These are phyloP conservation scores for Ascoidea rubescens DNA, from an alignment of 805 yeast species.

Conservation along the genomic window DNA sequence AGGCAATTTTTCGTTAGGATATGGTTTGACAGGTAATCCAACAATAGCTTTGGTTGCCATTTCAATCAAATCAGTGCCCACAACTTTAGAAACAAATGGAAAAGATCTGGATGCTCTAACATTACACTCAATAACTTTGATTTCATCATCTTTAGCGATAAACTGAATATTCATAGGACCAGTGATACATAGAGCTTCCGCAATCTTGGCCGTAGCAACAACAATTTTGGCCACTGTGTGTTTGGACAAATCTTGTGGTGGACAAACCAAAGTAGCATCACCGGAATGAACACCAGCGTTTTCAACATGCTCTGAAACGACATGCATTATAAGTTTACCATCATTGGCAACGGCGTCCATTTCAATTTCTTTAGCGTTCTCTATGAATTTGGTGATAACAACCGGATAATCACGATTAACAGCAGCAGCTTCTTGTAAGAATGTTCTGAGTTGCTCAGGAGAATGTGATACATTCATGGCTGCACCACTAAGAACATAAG, in stretches of 20 bases:
- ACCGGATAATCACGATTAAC: conserved; percentile 98
- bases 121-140: conserved; percentile 96
- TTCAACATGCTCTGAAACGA: conserved; percentile 96
- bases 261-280: conserved; percentile 94
- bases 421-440: conserved; percentile 87
- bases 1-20: conserved; percentile 81
- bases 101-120: conserved; percentile 98
- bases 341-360: conserved; percentile 97
- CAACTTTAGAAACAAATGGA: conserved; percentile 97
- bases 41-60: conserved; percentile 93
- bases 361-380: conserved; percentile 94
- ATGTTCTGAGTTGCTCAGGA: conserved; percentile 73
- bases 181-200: conserved; percentile 85
- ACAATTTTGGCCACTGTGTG: conserved; percentile 87
- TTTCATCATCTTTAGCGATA: conserved; percentile 88
- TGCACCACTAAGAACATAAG: conserved; percentile 95
- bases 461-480: conserved; percentile 97
- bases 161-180: conserved; percentile 98
- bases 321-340: conserved; percentile 92
- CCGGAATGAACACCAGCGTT: conserved; percentile 99
- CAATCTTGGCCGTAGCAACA: conserved; percentile 92
- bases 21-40: conserved; percentile 79
- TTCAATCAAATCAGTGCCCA: conserved; percentile 91
- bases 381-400: conserved; percentile 91
- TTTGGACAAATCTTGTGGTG: conserved; percentile 89